phyloP scores from a whole-genome alignment of 257 asterid species.

The Fraxinus pennsylvanica region DNA sequence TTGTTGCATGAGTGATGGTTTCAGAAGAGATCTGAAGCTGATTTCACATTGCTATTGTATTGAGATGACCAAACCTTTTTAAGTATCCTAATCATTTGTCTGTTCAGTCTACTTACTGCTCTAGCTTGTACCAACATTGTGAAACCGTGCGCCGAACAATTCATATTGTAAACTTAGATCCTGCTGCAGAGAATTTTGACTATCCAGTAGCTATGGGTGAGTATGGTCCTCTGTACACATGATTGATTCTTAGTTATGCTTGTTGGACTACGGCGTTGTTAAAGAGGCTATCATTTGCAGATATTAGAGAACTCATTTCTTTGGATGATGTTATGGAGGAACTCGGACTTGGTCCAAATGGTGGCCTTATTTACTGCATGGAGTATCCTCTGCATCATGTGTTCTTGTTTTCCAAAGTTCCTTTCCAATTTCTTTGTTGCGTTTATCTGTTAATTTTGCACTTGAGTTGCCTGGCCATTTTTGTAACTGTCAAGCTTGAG shows the following conservation, averaged over 20 bases:
- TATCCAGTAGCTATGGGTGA: constrained; percentile 96
- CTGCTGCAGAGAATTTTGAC: constrained; percentile 94
- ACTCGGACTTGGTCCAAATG: constrained; percentile 90
- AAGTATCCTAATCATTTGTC: neutral
- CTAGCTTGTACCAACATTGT: constrained; percentile 79
- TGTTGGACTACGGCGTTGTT: neutral
- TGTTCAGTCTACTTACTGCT: constrained; percentile 90
- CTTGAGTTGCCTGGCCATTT: neutral
- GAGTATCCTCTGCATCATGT: constrained; percentile 69
- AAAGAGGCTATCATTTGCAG: constrained; percentile 41
- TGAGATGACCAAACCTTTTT: neutral
- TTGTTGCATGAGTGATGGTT: neutral
- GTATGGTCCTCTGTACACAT: constrained; percentile 16
- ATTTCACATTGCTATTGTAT: neutral
- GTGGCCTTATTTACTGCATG: constrained; percentile 97
- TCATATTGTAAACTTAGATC: constrained; percentile 86
- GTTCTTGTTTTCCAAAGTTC: neutral
- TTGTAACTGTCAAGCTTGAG: neutral
- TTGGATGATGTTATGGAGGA: constrained; percentile 98
- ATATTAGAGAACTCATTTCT: constrained; percentile 79
- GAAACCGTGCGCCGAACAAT: constrained; percentile 72
- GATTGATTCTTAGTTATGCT: constrained; percentile 4
- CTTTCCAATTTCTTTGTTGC: neutral
- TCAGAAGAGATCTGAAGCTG: neutral
- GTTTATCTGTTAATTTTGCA: neutral